Base-by-base conservation (phyloP, 2,329 filamentous ascomycete genomes). In the Coniochaeta sp. region DNA sequence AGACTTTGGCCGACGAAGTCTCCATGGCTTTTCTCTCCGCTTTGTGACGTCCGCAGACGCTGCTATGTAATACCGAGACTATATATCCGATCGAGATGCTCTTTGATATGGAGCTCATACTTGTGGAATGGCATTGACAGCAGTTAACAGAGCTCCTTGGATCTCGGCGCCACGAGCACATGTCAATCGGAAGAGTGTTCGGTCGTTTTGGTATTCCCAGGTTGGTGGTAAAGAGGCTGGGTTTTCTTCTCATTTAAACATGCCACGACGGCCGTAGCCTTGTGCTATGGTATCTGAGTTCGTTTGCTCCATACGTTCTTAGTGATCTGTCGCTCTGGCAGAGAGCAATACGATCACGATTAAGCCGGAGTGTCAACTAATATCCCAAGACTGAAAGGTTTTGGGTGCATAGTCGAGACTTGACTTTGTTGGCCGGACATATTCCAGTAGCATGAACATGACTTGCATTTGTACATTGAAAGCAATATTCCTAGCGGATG, bases 331-430 rank as follows among this genome's bases (percentile, higher is more conserved):
- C 85, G 81, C 66, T 66, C 43, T 74, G 90, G 91, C 92, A 89
- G 81, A 96, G 84, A 96, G 75, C 73, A 84, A 44, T 17, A 31
- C 36, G 89, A 91, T 91, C 90, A 88, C 91, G 89, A 96, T 95
- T 96, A 96, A 97, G 93, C 93, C 92, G 93, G 93, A 96, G 92
- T 90, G 85, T 85, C 87, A 88, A 87, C 86, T 93, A 88, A 84
- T 90, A 87, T 86, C 83, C 86, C 81, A 80, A 79, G 77, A 77
- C 84, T 79, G 90, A 96, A 78, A 96, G 89, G 85, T 80, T 74
- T 74, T 77, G 80, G 86, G 86, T 89, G 90, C 88, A 86, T 96
- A 89, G 91, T 88, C 85, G 87, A 83, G 80, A 91, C 85, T 96
- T 96, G 93, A 96, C 91, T 96, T 91, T 90, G 90, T 85, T 87